Conservation (phyloP, 179 eudicot species). For the Beta corolliflora region DNA sequence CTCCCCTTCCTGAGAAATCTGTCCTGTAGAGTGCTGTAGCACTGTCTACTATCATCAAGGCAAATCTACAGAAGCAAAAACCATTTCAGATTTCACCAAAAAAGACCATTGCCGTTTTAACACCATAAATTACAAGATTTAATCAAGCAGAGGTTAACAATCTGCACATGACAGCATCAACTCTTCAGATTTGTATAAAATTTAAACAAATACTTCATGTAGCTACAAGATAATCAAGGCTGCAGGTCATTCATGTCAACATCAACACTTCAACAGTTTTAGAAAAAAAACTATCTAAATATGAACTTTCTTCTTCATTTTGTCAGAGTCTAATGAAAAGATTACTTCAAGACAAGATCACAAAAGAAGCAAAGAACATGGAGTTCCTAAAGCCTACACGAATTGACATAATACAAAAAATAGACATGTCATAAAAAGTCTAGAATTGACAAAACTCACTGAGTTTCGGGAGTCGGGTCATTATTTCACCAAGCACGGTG, state of each 20-base stretch:
- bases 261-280: too few relatives aligned
- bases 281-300: background rate
- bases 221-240: too few relatives aligned
- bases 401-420: background rate
- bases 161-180: background rate
- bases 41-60: constrained; percentile 95
- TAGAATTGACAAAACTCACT: background rate
- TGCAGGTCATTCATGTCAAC: too few relatives aligned
- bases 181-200: background rate
- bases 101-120: background rate
- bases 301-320: background rate
- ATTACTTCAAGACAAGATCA: background rate
- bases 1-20: constrained; percentile 97
- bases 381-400: too few relatives aligned
- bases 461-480: background rate
- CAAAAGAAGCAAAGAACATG: background rate
- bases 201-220: too few relatives aligned
- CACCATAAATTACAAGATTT: background rate
- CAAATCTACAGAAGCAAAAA: constrained; percentile 57
- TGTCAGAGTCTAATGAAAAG: background rate
- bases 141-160: background rate
- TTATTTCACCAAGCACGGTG: background rate
- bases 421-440: background rate
- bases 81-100: background rate
- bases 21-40: constrained; percentile 99